phyloP scores from a whole-genome alignment of 176 grass and related monocot genomes.

The Lolium rigidum region DNA sequence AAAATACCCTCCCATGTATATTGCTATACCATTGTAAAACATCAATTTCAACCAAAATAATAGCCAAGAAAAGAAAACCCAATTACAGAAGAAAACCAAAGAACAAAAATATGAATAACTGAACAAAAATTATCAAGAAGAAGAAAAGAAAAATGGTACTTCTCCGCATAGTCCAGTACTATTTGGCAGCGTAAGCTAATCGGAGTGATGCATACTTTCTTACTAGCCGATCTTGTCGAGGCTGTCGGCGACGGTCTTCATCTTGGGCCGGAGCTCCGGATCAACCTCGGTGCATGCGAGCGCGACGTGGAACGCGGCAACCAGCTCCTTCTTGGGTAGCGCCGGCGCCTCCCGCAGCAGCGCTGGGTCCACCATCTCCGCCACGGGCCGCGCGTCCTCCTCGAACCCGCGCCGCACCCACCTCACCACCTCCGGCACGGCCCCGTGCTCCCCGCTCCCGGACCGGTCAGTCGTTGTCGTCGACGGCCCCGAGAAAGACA shows the following conservation, averaged over 20 bases:
- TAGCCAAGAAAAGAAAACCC: neutral
- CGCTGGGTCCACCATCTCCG: slow-evolving; percentile 68
- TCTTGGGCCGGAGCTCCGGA: slow-evolving; percentile 69
- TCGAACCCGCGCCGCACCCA: slow-evolving; percentile 81
- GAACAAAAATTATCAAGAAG: neutral
- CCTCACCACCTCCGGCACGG: slow-evolving; percentile 65
- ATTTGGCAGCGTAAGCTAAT: neutral
- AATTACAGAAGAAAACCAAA: neutral
- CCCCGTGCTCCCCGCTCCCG: slow-evolving; percentile 48
- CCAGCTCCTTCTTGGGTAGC: slow-evolving; percentile 79
- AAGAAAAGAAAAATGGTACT: neutral
- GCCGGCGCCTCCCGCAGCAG: slow-evolving; percentile 46
- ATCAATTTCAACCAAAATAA: neutral
- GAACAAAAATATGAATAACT: neutral
- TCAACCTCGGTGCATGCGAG: slow-evolving; percentile 66
- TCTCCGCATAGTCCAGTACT: neutral
- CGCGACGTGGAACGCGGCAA: slow-evolving; percentile 79
- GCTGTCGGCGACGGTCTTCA: slow-evolving; percentile 80
- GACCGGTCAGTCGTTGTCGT: slow-evolving; percentile 43
- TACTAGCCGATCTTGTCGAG: slow-evolving; percentile 64
- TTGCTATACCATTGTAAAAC: neutral
- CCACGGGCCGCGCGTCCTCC: slow-evolving; percentile 53
- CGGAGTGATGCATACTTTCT: neutral
- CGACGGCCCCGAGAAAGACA: slow-evolving; percentile 44
- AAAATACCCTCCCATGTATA: neutral